Evolutionary conservation across 163 green algal species (phyloP).

Genomic region (Picocystis sp.): DNA sequence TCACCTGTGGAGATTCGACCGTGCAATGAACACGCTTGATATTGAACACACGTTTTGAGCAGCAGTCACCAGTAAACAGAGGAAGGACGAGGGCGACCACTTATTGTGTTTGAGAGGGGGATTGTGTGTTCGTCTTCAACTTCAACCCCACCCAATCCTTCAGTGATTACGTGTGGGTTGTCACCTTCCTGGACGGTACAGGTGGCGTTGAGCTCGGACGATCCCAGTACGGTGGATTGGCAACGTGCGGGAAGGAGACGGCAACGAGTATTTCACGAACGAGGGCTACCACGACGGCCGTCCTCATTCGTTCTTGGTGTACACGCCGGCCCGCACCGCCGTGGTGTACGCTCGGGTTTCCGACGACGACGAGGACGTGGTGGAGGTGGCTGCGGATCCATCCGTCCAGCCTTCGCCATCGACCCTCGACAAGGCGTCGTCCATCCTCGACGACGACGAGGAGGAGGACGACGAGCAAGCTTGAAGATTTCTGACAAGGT

Average conservation of each 20-base stretch:
- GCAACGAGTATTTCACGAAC: slow-evolving; percentile 24
- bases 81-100: slow-evolving; percentile 33
- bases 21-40: slow-evolving; percentile 65
- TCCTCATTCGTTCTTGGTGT: slow-evolving; percentile 52
- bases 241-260: slow-evolving; percentile 66
- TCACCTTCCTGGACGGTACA: background rate
- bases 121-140: slow-evolving; percentile 93
- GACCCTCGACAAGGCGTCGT: too few relatives aligned
- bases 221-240: slow-evolving; percentile 79
- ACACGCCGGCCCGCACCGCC: background rate
- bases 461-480: too few relatives aligned
- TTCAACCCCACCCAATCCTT: slow-evolving; percentile 54
- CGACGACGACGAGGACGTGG: too few relatives aligned
- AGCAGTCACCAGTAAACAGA: slow-evolving; percentile 26
- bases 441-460: too few relatives aligned
- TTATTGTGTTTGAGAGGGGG: slow-evolving; percentile 83
- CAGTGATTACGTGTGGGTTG: slow-evolving; percentile 32
- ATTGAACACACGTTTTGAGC: slow-evolving; percentile 29
- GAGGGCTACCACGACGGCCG: slow-evolving; percentile 52
- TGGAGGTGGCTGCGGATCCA: too few relatives aligned
- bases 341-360: too few relatives aligned
- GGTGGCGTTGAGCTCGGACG: slow-evolving; percentile 71
- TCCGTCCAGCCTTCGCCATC: too few relatives aligned
- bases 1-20: slow-evolving; percentile 58
- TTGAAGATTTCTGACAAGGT: too few relatives aligned